A percentile compares a stretch with the other conserved stretches of the same genome.
Conservation (phyloP, 352 stramenopile genomes). For the Phytopythium montanum region DNA sequence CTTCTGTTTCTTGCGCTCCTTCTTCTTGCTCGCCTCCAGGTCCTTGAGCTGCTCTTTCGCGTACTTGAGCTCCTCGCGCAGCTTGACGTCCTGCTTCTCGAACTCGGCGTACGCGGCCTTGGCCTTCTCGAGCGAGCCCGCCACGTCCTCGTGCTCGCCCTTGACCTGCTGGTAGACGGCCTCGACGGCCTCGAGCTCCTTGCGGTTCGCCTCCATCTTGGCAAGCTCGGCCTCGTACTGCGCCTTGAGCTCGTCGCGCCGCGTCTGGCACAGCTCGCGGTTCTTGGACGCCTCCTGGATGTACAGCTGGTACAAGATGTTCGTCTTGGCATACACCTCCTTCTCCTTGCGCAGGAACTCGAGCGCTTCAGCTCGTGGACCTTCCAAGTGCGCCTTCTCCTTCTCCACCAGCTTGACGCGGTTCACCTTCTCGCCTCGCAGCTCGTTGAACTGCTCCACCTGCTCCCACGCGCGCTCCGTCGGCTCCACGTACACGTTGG, state of each 20-base stretch:
- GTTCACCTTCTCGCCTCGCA: slow-evolving; percentile 94
- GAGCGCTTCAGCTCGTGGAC: slow-evolving; percentile 93
- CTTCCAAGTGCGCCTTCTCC: slow-evolving; percentile 94
- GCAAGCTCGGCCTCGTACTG: slow-evolving; percentile 76
- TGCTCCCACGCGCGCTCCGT: slow-evolving; percentile 92
- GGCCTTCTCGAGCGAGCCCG: slow-evolving; percentile 81
- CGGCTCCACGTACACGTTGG: slow-evolving; percentile 96
- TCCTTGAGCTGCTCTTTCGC: slow-evolving; percentile 92
- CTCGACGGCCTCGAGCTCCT: slow-evolving; percentile 82
- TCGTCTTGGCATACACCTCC: slow-evolving; percentile 95
- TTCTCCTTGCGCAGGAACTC: slow-evolving; percentile 94
- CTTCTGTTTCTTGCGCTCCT: slow-evolving; percentile 92
- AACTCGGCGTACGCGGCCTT: slow-evolving; percentile 95
- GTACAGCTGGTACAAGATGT: slow-evolving; percentile 96
- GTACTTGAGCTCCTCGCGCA: slow-evolving; percentile 97
- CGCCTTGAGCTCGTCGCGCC: slow-evolving; percentile 55
- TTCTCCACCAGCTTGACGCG: slow-evolving; percentile 98
- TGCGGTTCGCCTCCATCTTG: slow-evolving; percentile 73
- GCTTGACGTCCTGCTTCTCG: slow-evolving; percentile 97
- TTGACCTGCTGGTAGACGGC: slow-evolving; percentile 76
- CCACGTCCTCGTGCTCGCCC: slow-evolving; percentile 82
- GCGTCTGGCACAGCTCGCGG: slow-evolving; percentile 56
- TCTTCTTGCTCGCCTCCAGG: slow-evolving; percentile 85
- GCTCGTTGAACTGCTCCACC: slow-evolving; percentile 93
- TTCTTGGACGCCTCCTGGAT: slow-evolving; percentile 81